These are phyloP conservation scores for Tricholoma flavovirens DNA, from an alignment of 768 basidiomycete genomes.

Conservation along the genomic window DNA sequence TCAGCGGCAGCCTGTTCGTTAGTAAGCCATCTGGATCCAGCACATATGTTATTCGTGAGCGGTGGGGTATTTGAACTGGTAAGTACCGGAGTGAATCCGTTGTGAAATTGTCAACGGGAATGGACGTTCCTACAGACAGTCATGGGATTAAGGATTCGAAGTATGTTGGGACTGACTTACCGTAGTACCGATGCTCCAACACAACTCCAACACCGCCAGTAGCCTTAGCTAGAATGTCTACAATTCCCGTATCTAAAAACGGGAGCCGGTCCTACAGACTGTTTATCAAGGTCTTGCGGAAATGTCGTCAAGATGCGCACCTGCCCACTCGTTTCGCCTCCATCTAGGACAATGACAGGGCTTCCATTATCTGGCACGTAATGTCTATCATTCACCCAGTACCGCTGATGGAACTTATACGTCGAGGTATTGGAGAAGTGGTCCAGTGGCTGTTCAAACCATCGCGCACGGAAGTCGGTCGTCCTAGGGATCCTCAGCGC, in stretches of 20 bases:
- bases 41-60: not conserved
- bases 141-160: slow-evolving; percentile 9
- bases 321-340: slow-evolving; percentile 87
- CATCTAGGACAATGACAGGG: slow-evolving; percentile 88
- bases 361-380: slow-evolving; percentile 66
- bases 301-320: slow-evolving; percentile 31
- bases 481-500: slow-evolving; percentile 4
- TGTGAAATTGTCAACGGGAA: slow-evolving; percentile 70
- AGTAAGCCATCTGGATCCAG: slow-evolving; percentile 63
- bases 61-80: slow-evolving; percentile 3
- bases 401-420: slow-evolving; percentile 79
- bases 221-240: slow-evolving; percentile 76
- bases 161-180: slow-evolving; percentile 28
- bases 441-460: slow-evolving; percentile 83
- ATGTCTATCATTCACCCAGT: slow-evolving; percentile 85
- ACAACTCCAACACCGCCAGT: slow-evolving; percentile 88
- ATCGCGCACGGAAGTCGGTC: slow-evolving; percentile 49
- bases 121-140: slow-evolving; percentile 51
- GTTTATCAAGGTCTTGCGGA: not conserved
- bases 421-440: slow-evolving; percentile 56
- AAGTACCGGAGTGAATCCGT: slow-evolving; percentile 73
- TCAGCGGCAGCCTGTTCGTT: slow-evolving; percentile 89
- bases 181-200: slow-evolving; percentile 92
- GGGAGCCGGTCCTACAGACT: slow-evolving; percentile 37
- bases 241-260: slow-evolving; percentile 76